Evolutionary conservation across 1,284 basidiomycete species (phyloP).

Genomic region (Abortiporus biennis): DNA sequence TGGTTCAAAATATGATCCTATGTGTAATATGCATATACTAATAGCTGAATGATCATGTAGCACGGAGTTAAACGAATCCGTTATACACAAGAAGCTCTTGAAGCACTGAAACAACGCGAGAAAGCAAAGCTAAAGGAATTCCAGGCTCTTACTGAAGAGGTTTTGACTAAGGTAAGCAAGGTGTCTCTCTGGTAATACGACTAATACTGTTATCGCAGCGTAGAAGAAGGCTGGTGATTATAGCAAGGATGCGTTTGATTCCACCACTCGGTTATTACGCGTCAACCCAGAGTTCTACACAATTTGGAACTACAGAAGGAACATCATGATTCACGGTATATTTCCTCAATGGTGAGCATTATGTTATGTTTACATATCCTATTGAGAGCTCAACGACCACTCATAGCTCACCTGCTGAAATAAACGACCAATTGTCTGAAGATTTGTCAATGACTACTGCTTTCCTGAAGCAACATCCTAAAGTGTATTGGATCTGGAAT

Average conservation of each 20-base stretch:
- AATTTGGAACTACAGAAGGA: constrained; percentile 86
- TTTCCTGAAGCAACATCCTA: constrained; percentile 80
- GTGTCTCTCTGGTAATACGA: constrained; percentile 5
- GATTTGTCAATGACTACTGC: constrained; percentile 81
- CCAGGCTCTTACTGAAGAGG: constrained; percentile 55
- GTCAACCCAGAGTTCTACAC: constrained; percentile 91
- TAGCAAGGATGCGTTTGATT: constrained; percentile 61
- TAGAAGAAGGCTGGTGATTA: constrained; percentile 69
- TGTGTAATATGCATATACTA: no score
- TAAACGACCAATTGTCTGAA: constrained; percentile 57
- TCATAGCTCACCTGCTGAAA: constrained; percentile 52
- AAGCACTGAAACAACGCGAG: constrained; percentile 66
- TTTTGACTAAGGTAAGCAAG: constrained; percentile 57
- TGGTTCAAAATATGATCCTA: no score
- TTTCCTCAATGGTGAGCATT: constrained; percentile 57
- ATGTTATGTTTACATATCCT: not conserved
- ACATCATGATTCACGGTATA: constrained; percentile 69
- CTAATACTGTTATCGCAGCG: not conserved
- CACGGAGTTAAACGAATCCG: constrained; percentile 75
- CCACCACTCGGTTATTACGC: constrained; percentile 74
- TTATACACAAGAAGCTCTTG: constrained; percentile 56
- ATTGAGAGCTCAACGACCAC: constrained; percentile 52
- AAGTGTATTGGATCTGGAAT: constrained; percentile 97
- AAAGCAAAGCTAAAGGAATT: constrained; percentile 72
- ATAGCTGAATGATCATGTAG: no score